These are phyloP conservation scores for Ophiostoma sp. DNA, from an alignment of 2,329 filamentous ascomycete genomes.

Conservation along the genomic window DNA sequence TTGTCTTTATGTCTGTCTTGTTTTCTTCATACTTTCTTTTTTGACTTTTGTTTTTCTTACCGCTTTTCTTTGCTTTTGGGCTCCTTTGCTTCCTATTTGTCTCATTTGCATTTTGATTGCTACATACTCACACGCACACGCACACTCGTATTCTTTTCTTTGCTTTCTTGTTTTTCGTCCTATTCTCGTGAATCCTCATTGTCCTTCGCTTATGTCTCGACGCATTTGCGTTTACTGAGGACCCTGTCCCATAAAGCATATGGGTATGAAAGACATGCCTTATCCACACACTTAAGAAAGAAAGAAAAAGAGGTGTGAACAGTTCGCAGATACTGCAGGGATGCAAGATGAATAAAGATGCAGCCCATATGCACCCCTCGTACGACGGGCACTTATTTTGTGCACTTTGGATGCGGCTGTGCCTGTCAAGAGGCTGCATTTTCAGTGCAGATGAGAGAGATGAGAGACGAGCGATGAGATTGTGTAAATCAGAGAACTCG, in stretches of 20 bases:
- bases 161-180: neutral
- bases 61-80: neutral
- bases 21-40: neutral
- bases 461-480: neutral
- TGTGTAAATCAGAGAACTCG: neutral
- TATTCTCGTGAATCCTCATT: neutral
- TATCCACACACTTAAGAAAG: neutral
- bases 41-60: neutral
- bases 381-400: neutral
- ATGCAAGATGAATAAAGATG: slow-evolving; percentile 4
- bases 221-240: neutral
- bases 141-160: neutral
- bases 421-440: neutral
- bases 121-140: neutral
- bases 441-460: neutral
- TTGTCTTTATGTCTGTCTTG: neutral
- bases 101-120: neutral
- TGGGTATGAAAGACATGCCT: neutral
- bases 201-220: neutral
- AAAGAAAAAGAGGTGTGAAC: neutral
- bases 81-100: neutral
- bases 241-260: neutral
- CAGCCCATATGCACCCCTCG: neutral
- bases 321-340: neutral
- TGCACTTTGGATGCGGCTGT: neutral